Percentiles rank a stretch among this genome's conserved stretches.
These are phyloP conservation scores for Furcasterigmium sp. DNA, from an alignment of 2,329 filamentous ascomycete genomes.

Conservation along the genomic window DNA sequence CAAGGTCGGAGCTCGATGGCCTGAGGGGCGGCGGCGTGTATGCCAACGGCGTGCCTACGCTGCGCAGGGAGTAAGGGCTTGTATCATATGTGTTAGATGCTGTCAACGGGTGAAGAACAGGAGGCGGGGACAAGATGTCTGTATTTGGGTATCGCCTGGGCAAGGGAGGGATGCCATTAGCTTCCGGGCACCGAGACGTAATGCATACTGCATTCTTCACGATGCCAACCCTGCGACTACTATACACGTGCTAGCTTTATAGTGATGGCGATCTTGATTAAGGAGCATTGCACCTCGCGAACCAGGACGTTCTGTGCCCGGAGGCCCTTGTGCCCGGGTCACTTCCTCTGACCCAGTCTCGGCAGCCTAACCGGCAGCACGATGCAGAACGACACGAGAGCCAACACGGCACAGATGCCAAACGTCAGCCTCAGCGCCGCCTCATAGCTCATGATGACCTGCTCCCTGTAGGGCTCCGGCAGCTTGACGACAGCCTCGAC, in stretches of 20 bases:
- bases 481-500: slow-evolving; percentile 47
- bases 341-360: slow-evolving; percentile 38
- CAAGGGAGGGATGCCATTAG: no score
- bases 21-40: slow-evolving; percentile 35
- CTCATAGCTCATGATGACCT: slow-evolving; percentile 52
- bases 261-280: no score
- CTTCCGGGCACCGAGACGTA: no score
- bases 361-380: slow-evolving; percentile 50
- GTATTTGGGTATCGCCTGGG: no score
- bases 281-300: no score
- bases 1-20: slow-evolving; percentile 70
- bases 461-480: slow-evolving; percentile 38
- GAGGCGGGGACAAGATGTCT: no score
- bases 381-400: slow-evolving; percentile 40
- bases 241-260: no score
- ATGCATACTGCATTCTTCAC: no score
- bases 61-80: not conserved
- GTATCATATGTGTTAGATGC: no score
- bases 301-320: no score
- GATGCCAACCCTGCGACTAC: no score
- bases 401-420: slow-evolving; percentile 35
- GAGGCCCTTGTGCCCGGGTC: not conserved
- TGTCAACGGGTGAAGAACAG: no score
- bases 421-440: slow-evolving; percentile 44
- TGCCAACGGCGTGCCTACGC: slow-evolving; percentile 10